Conservation (phyloP, 139 green algal species). For the Zygnema cylindricum region DNA sequence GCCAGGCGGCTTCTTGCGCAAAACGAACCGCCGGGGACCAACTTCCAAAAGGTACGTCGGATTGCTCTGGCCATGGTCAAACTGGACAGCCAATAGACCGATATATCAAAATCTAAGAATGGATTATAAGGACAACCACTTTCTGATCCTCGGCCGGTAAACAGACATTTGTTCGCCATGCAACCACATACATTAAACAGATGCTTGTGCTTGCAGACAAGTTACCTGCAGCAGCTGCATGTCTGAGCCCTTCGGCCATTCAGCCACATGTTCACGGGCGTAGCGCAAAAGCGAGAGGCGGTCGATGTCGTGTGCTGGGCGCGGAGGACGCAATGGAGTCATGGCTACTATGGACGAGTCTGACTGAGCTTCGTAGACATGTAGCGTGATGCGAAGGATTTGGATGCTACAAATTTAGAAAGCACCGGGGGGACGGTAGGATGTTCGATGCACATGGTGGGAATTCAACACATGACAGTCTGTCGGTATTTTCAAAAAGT, state of each 20-base stretch:
- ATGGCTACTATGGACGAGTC: too few relatives aligned
- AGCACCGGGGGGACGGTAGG: too few relatives aligned
- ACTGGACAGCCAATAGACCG: slow-evolving; percentile 65
- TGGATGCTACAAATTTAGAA: too few relatives aligned
- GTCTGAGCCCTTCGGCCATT: slow-evolving; percentile 10
- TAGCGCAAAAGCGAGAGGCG: slow-evolving; percentile 29
- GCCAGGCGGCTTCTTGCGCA: slow-evolving; percentile 95
- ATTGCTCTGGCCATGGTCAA: slow-evolving; percentile 91
- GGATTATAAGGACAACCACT: not conserved
- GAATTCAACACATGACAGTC: too few relatives aligned
- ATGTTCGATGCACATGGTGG: too few relatives aligned
- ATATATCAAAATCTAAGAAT: not conserved
- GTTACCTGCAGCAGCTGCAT: not conserved
- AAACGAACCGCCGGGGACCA: slow-evolving; percentile 69
- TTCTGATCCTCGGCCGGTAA: not conserved
- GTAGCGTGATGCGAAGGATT: too few relatives aligned
- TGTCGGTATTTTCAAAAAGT: too few relatives aligned
- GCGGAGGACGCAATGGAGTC: slow-evolving; percentile 4
- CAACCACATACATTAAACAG: not conserved
- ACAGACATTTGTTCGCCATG: not conserved
- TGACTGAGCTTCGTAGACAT: too few relatives aligned
- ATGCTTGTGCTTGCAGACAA: not conserved
- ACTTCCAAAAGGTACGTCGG: slow-evolving; percentile 92
- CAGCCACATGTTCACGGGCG: not conserved
- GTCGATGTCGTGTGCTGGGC: slow-evolving; percentile 26